Evolutionary conservation across 768 basidiomycete species (phyloP).

Genomic region (Psilocybe cyanescens): DNA sequence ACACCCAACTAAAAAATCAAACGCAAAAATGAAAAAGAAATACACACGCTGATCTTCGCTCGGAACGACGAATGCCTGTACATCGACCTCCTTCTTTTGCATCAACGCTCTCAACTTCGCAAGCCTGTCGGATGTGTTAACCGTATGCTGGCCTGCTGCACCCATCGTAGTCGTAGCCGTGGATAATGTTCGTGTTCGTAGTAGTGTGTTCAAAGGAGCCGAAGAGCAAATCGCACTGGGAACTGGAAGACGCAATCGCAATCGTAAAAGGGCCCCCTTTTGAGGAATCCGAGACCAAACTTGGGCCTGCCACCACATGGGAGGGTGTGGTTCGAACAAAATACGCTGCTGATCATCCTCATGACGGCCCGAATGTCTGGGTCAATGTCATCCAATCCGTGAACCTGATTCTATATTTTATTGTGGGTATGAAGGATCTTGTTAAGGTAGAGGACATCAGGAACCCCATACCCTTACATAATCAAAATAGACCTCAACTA

Average conservation of each 20-base stretch:
- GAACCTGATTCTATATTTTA: too few species aligned
- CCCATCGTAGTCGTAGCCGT: conserved; percentile 32
- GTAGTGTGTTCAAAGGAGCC: neutral
- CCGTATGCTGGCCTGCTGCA: conserved; percentile 42
- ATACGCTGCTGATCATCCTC: neutral
- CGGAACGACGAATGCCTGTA: conserved; percentile 82
- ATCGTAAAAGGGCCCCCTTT: conserved; percentile 10
- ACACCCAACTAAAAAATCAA: neutral
- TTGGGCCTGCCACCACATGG: conserved; percentile 27
- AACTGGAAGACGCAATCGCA: conserved; percentile 3
- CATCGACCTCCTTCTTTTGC: conserved; percentile 46
- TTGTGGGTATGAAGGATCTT: too few species aligned
- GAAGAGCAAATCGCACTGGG: conserved; percentile 1
- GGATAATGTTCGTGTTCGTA: conserved; percentile 1
- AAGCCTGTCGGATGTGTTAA: conserved; percentile 69
- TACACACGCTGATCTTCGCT: conserved; percentile 91
- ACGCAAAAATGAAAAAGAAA: neutral
- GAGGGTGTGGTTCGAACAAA: neutral
- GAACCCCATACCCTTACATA: too few species aligned
- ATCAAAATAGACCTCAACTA: too few species aligned
- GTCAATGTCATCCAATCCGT: neutral
- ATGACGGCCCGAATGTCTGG: neutral
- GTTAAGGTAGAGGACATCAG: too few species aligned
- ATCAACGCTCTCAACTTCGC: conserved; percentile 70
- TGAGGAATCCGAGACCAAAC: conserved; percentile 24